Conservation (phyloP, 345 rosid species). For the Ceriops tagal region DNA sequence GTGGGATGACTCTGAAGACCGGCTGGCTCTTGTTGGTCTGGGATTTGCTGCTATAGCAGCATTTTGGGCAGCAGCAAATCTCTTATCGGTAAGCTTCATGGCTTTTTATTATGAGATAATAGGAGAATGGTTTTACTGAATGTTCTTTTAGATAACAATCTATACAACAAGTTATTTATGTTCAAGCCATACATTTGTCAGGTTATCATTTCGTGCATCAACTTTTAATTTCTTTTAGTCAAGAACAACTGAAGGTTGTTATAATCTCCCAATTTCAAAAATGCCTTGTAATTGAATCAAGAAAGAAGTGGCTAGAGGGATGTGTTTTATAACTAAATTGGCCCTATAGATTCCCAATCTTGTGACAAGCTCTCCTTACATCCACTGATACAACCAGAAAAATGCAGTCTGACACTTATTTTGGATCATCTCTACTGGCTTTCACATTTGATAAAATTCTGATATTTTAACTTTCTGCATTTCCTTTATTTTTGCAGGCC, state of each 20-base stretch:
- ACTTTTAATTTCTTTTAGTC: background rate
- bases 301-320: background rate
- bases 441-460: conserved; percentile 6
- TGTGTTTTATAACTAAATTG: too few species aligned
- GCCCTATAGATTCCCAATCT: background rate
- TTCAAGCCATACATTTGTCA: too few species aligned
- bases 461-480: conserved; percentile 1
- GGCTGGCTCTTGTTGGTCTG: conserved; percentile 67
- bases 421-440: background rate
- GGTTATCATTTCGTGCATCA: too few species aligned
- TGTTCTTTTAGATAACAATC: conserved; percentile 4
- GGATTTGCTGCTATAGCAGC: conserved; percentile 68
- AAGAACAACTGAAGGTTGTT: background rate
- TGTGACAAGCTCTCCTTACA: background rate
- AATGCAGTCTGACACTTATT: background rate
- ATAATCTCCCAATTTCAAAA: background rate
- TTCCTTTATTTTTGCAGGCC: conserved; percentile 37
- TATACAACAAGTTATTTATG: background rate
- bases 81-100: conserved; percentile 47
- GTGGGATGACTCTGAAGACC: conserved; percentile 87
- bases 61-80: conserved; percentile 71
- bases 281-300: conserved; percentile 1
- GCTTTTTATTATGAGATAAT: conserved; percentile 6
- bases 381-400: too few species aligned
- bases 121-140: background rate